Percentiles rank a stretch among this genome's conserved stretches.
Conservation (phyloP, 495 filamentous ascomycete species). For the Penicillium salamii region DNA sequence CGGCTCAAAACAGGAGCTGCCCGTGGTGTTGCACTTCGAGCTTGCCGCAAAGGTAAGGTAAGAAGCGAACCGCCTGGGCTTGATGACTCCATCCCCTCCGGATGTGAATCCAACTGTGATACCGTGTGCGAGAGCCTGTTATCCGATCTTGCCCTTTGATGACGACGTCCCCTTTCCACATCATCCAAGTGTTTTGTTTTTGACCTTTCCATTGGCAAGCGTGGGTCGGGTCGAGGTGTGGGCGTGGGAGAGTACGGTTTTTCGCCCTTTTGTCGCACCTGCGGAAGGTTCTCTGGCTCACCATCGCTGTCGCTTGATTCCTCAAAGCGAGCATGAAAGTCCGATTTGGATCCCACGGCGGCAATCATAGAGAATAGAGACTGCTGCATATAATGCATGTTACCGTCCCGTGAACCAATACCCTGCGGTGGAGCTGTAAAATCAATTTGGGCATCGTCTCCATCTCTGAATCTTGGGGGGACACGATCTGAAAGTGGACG, state of each 20-base stretch:
- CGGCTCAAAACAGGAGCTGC: slow-evolving; percentile 74
- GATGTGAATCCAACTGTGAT: slow-evolving; percentile 47
- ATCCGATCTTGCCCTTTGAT: slow-evolving; percentile 59
- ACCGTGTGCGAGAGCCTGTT: slow-evolving; percentile 59
- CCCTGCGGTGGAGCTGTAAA: slow-evolving; percentile 57
- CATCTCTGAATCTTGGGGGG: slow-evolving; percentile 73
- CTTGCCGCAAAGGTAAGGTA: slow-evolving; percentile 20
- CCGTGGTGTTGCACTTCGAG: slow-evolving; percentile 43
- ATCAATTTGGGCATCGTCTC: slow-evolving; percentile 71
- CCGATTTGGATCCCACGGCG: slow-evolving; percentile 76
- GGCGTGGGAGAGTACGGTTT: slow-evolving; percentile 12
- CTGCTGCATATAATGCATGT: slow-evolving; percentile 78
- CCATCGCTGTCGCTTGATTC: slow-evolving; percentile 79
- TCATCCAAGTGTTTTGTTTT: slow-evolving; percentile 3
- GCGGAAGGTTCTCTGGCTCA: slow-evolving; percentile 36
- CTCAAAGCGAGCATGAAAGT: slow-evolving; percentile 79
- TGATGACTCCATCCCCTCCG: slow-evolving; percentile 19
- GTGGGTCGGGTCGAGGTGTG: slow-evolving; percentile 2
- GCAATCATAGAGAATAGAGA: slow-evolving; percentile 93
- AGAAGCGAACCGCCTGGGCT: slow-evolving; percentile 17
- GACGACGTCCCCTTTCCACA: slow-evolving; percentile 39
- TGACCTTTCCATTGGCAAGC: neutral
- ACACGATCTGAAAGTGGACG: slow-evolving; percentile 65
- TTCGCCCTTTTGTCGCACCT: slow-evolving; percentile 1
- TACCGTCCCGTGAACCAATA: slow-evolving; percentile 35